Evolutionary conservation across 164 flowering plant species (phyloP).

Genomic region (Platanus orientalis): DNA sequence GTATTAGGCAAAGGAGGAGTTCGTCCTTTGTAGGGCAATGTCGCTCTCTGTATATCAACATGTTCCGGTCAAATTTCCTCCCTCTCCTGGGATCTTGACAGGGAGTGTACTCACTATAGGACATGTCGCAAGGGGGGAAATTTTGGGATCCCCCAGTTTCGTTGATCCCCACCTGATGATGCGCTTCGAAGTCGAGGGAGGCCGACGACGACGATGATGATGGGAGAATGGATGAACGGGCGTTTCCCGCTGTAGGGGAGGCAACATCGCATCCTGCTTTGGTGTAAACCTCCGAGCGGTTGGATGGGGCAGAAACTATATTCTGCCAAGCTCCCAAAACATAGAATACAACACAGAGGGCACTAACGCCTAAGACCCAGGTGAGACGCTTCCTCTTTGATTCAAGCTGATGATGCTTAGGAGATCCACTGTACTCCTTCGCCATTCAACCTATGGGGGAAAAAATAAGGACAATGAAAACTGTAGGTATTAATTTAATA

Average conservation of each 20-base stretch:
- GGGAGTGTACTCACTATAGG: slow-evolving; percentile 80
- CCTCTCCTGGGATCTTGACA: slow-evolving; percentile 65
- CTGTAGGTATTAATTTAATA: background rate
- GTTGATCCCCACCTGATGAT: slow-evolving; percentile 52
- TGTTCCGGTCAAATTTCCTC: slow-evolving; percentile 59
- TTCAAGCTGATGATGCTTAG: slow-evolving; percentile 67
- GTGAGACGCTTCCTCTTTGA: slow-evolving; percentile 59
- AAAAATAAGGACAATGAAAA: too few relatives aligned
- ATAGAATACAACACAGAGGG: slow-evolving; percentile 78
- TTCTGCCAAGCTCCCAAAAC: slow-evolving; percentile 80
- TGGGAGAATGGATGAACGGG: background rate
- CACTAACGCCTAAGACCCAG: slow-evolving; percentile 65
- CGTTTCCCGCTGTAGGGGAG: background rate
- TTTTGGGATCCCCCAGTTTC: slow-evolving; percentile 18
- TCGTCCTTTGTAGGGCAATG: slow-evolving; percentile 86
- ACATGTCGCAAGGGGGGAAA: slow-evolving; percentile 60
- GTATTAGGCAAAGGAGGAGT: slow-evolving; percentile 59
- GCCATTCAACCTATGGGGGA: slow-evolving; percentile 43
- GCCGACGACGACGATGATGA: slow-evolving; percentile 16
- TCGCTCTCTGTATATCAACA: slow-evolving; percentile 80
- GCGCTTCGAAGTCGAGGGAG: slow-evolving; percentile 66
- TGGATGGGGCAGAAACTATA: slow-evolving; percentile 22
- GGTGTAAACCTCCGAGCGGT: slow-evolving; percentile 31
- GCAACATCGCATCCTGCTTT: slow-evolving; percentile 31
- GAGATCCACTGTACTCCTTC: slow-evolving; percentile 74